Conservation (phyloP, 208 protist genomes). For the Wallacemonas sp. region DNA sequence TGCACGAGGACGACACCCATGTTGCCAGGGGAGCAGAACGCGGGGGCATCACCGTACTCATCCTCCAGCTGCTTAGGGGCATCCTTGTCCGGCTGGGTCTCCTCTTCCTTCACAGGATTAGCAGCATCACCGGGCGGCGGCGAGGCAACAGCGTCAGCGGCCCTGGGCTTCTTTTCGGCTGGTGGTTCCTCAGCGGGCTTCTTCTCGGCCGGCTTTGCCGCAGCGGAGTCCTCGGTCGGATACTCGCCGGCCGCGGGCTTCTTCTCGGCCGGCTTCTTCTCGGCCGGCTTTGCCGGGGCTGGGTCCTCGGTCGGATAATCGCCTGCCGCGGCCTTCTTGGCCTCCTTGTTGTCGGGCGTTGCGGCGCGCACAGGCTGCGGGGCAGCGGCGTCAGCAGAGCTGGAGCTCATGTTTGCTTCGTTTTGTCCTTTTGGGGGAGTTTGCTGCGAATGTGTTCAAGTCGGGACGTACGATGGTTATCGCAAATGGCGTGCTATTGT, state of each 20-base stretch:
- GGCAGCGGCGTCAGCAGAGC: not conserved
- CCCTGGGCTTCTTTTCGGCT: too few species aligned
- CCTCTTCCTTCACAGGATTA: not conserved
- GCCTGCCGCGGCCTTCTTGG: not conserved
- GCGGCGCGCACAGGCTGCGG: not conserved
- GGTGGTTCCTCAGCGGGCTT: not conserved
- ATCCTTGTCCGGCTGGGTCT: not conserved
- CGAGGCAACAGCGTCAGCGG: not conserved
- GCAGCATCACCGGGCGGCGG: not conserved
- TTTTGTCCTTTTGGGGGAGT: conserved; percentile 6
- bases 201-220: not conserved
- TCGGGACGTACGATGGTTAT: too few species aligned
- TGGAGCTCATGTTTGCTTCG: conserved; percentile 10
- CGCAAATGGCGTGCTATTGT: too few species aligned
- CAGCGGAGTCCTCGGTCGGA: not conserved
- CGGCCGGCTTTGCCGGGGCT: not conserved
- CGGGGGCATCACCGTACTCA: not conserved
- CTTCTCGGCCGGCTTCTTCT: not conserved
- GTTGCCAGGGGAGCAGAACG: conserved; percentile 14
- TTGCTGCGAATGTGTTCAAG: too few species aligned
- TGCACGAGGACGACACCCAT: conserved; percentile 28
- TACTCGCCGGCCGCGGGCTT: not conserved
- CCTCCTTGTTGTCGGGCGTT: conserved; percentile 8
- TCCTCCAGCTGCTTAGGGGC: not conserved
- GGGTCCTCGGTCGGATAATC: conserved; percentile 12